Evolutionary conservation across 208 protist species (phyloP), one percentile per base, ranked within the genome.

Genomic region (Trypanosoma brucei): DNA sequence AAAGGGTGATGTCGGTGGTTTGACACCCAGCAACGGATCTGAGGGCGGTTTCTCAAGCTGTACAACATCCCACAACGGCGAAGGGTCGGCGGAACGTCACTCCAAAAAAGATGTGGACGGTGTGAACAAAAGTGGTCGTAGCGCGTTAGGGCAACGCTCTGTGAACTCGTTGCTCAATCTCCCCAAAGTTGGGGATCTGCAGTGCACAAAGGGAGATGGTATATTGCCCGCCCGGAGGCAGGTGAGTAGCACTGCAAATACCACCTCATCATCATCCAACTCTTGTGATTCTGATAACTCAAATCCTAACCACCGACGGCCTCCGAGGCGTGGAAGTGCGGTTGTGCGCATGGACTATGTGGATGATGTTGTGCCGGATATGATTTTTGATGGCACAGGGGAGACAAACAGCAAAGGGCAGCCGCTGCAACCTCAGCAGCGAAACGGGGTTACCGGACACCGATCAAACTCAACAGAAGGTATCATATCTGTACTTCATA

Each of bases 1-100:
- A 8, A 66, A 78, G 56, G 59, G 70, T 22, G 58, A 58, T 31
- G 71, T 74, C 2, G 69, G 79, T 22, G 35, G 59, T 4, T 7
- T 37, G 30, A 48, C 42, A 46, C 11, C 11, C 8, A 46, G 11
- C 11, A 46, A 46, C 8, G 42, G 6, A 34, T 48, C 6, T 49
- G 11, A 54, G 31, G 11, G n/a, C 7, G 50, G 50, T 31, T 54
- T 33, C 50, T 54, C 50, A 6, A 54, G 50, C 50, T 6, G 9
- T n/a, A 8, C 30, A n/a, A n/a, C 42, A 14, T 46, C 42, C 42
- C 6, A 11, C 42, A 6, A 46, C 8, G 42, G 42, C 11, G 42
- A 46, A 46, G 8, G 8, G 6, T 46, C 42, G 11, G 8, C 11
- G 42, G 42, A 46, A 11, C 42, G 8, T 46, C 42, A 11, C 42